Evolutionary conservation across 495 filamentous ascomycete genomes (phyloP), one percentile per base, ranked within the genome.

Genomic region (Annulohypoxylon stygium): DNA sequence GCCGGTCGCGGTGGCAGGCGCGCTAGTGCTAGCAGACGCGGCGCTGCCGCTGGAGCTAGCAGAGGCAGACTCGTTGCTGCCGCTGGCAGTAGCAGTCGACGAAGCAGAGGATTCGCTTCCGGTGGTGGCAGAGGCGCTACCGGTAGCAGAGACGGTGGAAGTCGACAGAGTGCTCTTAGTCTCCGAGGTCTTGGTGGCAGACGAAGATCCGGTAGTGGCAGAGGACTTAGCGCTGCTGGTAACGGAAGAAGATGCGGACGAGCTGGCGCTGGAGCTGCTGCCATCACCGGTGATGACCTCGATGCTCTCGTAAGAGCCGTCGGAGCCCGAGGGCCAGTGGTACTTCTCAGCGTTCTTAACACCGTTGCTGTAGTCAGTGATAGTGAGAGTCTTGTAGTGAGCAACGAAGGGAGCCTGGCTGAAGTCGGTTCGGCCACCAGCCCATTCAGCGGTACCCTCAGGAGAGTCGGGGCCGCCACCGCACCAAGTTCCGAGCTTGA

Each of bases 291-390:
- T 88, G 63, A 85, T 83, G 12, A 95, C 87, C 67, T 86, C 84
- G 81, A 99, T 98, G 67, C 91, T 93, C 74, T 90, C 62, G 89
- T 90, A 97, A 30, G 83, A 88, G 59, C 96, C 96, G 45, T 79
- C 77, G 69, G 82, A 89, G 58, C 85, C 85, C 77, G 92, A 90
- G 41, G 85, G 81, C 82, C 97, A 99, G 48, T 81, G 81, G 84
- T 99, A 99, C 76, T 88, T 84, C 34, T 82, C 85, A 58, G 89
- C 85, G 81, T 93, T 95, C 68, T 83, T 81, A 26, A 83, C 85
- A 62, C 93, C 96, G 53, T 93, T 96, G 66, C 94, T 94, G 84
- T 95, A 97, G 83, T 99, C 96, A 59, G 86, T 86, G 72, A 95
- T 90, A 36, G 85, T 89, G 74, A 98, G 84, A 51, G 86, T 90